phyloP scores from a whole-genome alignment of 2,329 filamentous ascomycete species.

The Monosporascus sp. region DNA sequence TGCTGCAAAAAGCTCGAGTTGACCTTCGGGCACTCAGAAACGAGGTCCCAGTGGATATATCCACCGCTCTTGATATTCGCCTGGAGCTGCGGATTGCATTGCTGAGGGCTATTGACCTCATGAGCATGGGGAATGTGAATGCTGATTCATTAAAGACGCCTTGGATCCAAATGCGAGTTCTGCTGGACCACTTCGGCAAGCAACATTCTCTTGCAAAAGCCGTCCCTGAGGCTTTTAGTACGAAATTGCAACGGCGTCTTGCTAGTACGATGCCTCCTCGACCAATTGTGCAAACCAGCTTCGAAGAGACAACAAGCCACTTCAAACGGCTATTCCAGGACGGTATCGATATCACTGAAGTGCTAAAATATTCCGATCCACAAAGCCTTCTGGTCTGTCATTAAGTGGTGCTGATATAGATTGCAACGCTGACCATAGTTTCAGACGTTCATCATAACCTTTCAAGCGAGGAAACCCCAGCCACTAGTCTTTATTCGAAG shows the following conservation, averaged over 20 bases:
- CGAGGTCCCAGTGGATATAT: slow-evolving; percentile 30
- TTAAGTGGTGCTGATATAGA: slow-evolving; percentile 7
- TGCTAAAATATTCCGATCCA: slow-evolving; percentile 63
- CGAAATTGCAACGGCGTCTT: slow-evolving; percentile 83
- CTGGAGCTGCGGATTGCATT: slow-evolving; percentile 63
- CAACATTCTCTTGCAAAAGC: slow-evolving; percentile 58
- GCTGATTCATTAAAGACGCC: slow-evolving; percentile 43
- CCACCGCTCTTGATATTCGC: slow-evolving; percentile 56
- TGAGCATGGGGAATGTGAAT: slow-evolving; percentile 36
- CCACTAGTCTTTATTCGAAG: slow-evolving; percentile 80
- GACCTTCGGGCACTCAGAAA: slow-evolving; percentile 28
- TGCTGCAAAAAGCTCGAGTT: slow-evolving; percentile 39
- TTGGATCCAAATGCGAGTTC: slow-evolving; percentile 45
- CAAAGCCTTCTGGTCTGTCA: slow-evolving; percentile 62
- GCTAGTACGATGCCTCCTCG: slow-evolving; percentile 91
- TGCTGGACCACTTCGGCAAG: slow-evolving; percentile 52
- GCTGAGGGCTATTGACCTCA: slow-evolving; percentile 48
- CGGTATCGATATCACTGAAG: slow-evolving; percentile 60
- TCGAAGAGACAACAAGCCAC: slow-evolving; percentile 65
- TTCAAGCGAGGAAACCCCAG: slow-evolving; percentile 74
- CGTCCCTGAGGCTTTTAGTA: slow-evolving; percentile 77
- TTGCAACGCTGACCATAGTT: slow-evolving; percentile 12
- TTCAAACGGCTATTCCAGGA: slow-evolving; percentile 69
- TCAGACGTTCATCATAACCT: slow-evolving; percentile 67
- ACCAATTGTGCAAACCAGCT: slow-evolving; percentile 74